Evolutionary conservation across 106 monocot species (phyloP), one percentile per base, ranked within the genome.

Genomic region (Acorus calamus): DNA sequence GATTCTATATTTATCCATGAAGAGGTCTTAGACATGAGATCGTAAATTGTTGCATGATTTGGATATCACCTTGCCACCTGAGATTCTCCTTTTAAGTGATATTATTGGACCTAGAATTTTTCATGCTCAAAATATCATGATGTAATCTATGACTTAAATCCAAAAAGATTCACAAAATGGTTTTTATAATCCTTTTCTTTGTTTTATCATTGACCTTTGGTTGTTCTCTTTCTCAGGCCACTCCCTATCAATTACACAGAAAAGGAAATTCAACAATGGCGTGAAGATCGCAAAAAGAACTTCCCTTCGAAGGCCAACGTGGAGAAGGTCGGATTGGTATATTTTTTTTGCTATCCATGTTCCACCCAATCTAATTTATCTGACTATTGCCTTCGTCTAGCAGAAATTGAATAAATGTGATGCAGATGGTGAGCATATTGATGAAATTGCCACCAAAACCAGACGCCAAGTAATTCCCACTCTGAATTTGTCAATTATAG

Each of bases 261-360:
- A 68, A 77, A 76, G 12, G 90, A 94, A 66, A 72, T 90, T 53
- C 67, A 83, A 62, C 71, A 68, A 61, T 94, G 94, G 90, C 65
- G 78, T 68, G 84, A 94, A 76, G 89, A 86, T 55, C 84, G 94
- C 44, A 89, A 66, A 74, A 94, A 59, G 69, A 94, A 87, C 65
- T 94, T 82, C 42, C 94, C 94, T 42, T 80, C 90, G 44, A 67
- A 54, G 45, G 46, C 71, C 53, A 90, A 80, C 44, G 64, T 74
- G 52, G 59, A 68, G 42, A 85, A 84, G 84, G 89, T 89, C 28
- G 28, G 28, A 28, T 28, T 28, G 28, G 28, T 49, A 48, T 50
- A n/a, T 52, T 14, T 10, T 46, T 11, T 0, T 14, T 8, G 13
- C 7, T 42, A 14, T 55, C 11, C 14, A 3, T 6, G 9, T 49